Base-by-base conservation (phyloP, 805 yeast species). In the Kuraishia ogatae region DNA sequence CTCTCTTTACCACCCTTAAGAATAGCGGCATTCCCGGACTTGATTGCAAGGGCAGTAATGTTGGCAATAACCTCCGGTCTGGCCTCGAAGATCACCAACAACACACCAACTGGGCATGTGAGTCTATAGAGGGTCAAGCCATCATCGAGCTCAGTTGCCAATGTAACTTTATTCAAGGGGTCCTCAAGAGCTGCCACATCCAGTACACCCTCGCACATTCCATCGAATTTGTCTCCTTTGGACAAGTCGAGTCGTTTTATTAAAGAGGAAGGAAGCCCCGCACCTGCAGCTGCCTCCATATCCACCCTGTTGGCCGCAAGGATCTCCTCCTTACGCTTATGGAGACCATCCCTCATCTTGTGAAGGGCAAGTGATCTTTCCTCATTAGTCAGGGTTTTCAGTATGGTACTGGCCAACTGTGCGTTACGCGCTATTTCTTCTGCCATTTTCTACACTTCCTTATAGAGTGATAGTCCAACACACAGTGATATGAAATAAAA, bases 21-120 rank as follows among this genome's bases (percentile, higher is more conserved):
- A 56, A 94, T 94, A 53, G 97, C 99, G 8, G 97, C 88, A 67
- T 94, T 94, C 51, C 97, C 98, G 1, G 97, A 90, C 69, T 96
- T 94, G 67, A 94, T 85, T 20, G 98, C 97, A 63, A 94, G 77
- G 0, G 99, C 94, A 15, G 97, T 87, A 64, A 94, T 94, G 67
- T 94, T 96, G 54, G 99, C 99, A 74, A 94, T 94, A 11, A 94
- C 99, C 68, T 94, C 99, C 46, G 99, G 99, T 65, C 99, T 81
- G 29, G 96, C 83, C 71, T 94, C 99, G 68, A 94, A 94, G 55
- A 94, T 96, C 50, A 94, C 91, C 58, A 94, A 75, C 50, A 94
- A 71, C 0, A 90, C 97, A 20, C 99, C 99, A 4, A 94, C 91
- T 15, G 99, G 99, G 26, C 97, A 88, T 4, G 97, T 86, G 13